Evolutionary conservation across 2,329 filamentous ascomycete species (phyloP), one percentile per base, ranked within the genome.

Genomic region (Gaeumannomyces sp.): DNA sequence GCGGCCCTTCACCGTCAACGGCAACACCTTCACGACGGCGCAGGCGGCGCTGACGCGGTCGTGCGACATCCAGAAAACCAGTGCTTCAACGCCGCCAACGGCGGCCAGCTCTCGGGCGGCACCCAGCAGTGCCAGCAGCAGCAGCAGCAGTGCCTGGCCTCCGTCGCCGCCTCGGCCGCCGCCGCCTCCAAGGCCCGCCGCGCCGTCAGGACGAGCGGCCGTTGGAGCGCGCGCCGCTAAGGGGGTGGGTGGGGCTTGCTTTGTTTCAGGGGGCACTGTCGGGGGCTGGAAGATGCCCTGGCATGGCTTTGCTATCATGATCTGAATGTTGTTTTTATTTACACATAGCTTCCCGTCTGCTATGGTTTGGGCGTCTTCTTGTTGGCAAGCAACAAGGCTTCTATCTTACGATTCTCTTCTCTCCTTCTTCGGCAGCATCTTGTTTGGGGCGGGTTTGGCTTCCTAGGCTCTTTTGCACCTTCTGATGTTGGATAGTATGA

Each of bases 61-160:
- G 59, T 81, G 79, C 69, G 78, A 80, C 66, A 73, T 79, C 62
- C 79, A 81, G 70, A 76, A 78, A 81, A 81, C 66, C 73, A 70
- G 4, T 81, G 79, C 65, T 76, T 78, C 16, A 75, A 79, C 67
- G 71, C 73, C 13, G 77, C 76, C 45, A 79, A 80, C 67, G 66
- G 69, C 16, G 77, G 77, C 29, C 64, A 66, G 4, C 69, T 70
- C 1, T 65, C 67, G 19, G 69, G 78, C 67, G 73, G 69, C 22
- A 72, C 74, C 19, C 67, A 67, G 27, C 73, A 78, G 61, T 80
- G 78, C 69, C 70, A 73, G 64, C 66, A 71, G 2, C 78, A 81
- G 71, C 74, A 78, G 67, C 65, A 66, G 16, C 69, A 65, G 10
- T 76, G 74, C 66, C 28, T 59, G 28, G 68, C 66, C 14, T 60